Percentiles rank a stretch among this genome's conserved stretches.
phyloP scores from a whole-genome alignment of 345 rosid genomes.

The Syzygium aqueum region DNA sequence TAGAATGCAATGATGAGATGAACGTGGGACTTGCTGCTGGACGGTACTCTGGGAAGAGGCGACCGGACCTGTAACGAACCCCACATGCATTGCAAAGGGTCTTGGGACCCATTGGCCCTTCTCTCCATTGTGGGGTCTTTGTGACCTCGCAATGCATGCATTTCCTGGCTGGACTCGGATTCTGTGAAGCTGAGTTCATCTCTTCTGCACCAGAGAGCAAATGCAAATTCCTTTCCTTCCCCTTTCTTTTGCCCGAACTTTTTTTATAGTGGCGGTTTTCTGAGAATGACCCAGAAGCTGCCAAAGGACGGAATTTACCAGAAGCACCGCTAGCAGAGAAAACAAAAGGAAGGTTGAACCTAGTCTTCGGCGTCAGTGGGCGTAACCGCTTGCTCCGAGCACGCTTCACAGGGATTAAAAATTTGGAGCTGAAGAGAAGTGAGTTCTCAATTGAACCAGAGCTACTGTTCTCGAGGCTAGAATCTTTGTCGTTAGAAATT shows the following conservation, averaged over 20 bases:
- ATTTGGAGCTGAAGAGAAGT: conserved; percentile 11
- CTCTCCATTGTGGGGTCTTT: conserved; percentile 92
- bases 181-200: conserved; percentile 11
- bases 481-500: conserved; percentile 37
- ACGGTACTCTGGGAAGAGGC: conserved; percentile 81
- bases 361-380: conserved; percentile 15
- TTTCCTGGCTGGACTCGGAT: conserved; percentile 23
- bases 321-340: conserved; percentile 4
- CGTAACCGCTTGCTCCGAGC: conserved; percentile 68
- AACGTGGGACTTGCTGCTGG: conserved; percentile 89
- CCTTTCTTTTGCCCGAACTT: conserved; percentile 24
- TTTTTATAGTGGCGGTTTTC: conserved; percentile 20
- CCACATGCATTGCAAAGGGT: conserved; percentile 96
- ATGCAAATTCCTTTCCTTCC: conserved; percentile 23
- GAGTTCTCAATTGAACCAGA: conserved; percentile 42
- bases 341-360: conserved; percentile 7
- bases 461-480: conserved; percentile 68
- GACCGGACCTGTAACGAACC: conserved; percentile 81
- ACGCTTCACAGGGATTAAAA: conserved; percentile 40
- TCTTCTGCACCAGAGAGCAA: conserved; percentile 15
- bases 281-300: conserved; percentile 25
- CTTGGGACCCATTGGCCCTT: conserved; percentile 88
- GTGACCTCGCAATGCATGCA: conserved; percentile 75
- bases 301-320: conserved; percentile 1
- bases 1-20: conserved; percentile 56